phyloP scores from a whole-genome alignment of 108 stramenopile genomes.

The Stephanodiscus triporus region DNA sequence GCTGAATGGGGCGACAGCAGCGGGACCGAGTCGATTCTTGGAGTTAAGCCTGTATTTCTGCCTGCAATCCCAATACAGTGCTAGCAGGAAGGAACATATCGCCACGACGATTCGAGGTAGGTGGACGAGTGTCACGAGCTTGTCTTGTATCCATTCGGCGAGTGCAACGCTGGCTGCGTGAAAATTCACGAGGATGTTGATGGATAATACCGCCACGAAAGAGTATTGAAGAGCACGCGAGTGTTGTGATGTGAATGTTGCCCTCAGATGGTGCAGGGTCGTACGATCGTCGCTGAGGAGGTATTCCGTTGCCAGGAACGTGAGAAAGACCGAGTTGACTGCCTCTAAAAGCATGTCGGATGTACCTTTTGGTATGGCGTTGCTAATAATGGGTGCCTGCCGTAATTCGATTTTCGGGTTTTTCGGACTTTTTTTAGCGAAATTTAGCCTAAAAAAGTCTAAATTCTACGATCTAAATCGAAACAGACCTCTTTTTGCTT shows the following conservation, averaged over 20 bases:
- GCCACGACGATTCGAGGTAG: slow-evolving; percentile 66
- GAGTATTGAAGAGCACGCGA: slow-evolving; percentile 4
- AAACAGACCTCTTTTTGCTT: no score
- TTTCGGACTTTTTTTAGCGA: no score
- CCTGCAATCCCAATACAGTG: slow-evolving; percentile 69
- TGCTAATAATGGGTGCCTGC: no score
- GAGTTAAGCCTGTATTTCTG: slow-evolving; percentile 17
- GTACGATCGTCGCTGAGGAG: slow-evolving; percentile 30
- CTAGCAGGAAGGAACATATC: slow-evolving; percentile 58
- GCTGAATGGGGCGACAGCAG: slow-evolving; percentile 25
- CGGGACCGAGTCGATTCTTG: slow-evolving; percentile 4
- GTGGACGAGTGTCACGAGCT: slow-evolving; percentile 42
- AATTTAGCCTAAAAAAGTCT: no score
- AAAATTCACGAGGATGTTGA: slow-evolving; percentile 67
- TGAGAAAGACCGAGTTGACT: slow-evolving; percentile 78
- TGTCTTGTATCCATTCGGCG: slow-evolving; percentile 26
- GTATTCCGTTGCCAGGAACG: slow-evolving; percentile 78
- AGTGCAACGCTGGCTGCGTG: slow-evolving; percentile 38
- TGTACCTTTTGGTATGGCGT: no score
- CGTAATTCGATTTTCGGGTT: no score
- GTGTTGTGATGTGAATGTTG: slow-evolving; percentile 21
- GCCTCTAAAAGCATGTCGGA: slow-evolving; percentile 69
- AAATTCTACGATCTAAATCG: no score
- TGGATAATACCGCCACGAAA: slow-evolving; percentile 31
- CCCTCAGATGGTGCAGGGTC: not conserved